These are phyloP conservation scores for Trichoderma atroviride DNA, from an alignment of 2,329 filamentous ascomycete genomes.

Conservation along the genomic window DNA sequence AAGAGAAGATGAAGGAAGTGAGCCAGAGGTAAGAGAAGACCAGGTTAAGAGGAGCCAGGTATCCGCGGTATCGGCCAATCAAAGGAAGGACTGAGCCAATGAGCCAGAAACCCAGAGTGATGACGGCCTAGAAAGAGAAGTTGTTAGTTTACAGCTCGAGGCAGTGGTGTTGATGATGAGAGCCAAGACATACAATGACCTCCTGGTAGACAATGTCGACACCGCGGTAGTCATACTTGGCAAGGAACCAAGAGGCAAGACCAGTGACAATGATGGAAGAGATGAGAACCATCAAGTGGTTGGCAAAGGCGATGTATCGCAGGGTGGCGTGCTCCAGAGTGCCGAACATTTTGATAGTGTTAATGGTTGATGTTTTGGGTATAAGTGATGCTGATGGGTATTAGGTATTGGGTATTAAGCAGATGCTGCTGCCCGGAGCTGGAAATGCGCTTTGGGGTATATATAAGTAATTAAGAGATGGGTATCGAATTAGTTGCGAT, in stretches of 20 bases:
- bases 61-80: constrained; percentile 30
- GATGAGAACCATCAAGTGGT: constrained; percentile 32
- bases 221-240: constrained; percentile 25
- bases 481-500: not conserved
- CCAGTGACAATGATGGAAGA: constrained; percentile 33
- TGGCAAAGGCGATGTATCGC: constrained; percentile 28
- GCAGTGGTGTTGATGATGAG: not conserved
- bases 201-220: constrained; percentile 33
- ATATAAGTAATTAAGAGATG: not conserved
- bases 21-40: constrained; percentile 36
- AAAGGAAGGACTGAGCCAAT: constrained; percentile 30
- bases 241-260: constrained; percentile 33
- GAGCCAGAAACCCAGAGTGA: constrained; percentile 32
- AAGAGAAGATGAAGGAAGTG: constrained; percentile 35
- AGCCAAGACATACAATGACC: constrained; percentile 30
- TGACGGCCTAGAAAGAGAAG: constrained; percentile 27
- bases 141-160: not conserved
- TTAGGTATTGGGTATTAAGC: not conserved
- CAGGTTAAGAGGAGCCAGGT: constrained; percentile 31
- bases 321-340: constrained; percentile 16
- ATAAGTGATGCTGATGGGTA: not conserved
- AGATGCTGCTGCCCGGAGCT: not conserved
- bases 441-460: not conserved
- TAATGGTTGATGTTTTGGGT: not conserved
- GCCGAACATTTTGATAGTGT: constrained; percentile 21